Base-by-base conservation (phyloP, 352 stramenopile genomes). In the Halophytophthora polymorphica region DNA sequence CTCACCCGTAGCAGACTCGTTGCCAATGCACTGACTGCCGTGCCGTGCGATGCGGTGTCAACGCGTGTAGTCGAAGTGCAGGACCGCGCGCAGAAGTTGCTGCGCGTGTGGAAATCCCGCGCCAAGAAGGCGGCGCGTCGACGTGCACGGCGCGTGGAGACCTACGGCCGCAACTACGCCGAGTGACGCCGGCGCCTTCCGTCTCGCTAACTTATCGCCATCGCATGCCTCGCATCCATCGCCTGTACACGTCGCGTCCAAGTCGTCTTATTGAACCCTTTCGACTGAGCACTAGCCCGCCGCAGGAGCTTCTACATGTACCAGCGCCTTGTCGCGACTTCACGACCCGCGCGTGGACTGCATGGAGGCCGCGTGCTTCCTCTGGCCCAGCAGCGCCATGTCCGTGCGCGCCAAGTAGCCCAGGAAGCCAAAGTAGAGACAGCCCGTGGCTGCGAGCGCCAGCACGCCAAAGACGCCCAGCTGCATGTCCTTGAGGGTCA, bases 341-440 rank as follows among this genome's bases (percentile, higher is more conserved):
- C 5, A 6, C 6, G 28, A 34, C 11, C 29, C 28, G 14, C 44
- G 31, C n/a, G n/a, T n/a, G n/a, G n/a, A n/a, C n/a, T n/a, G n/a
- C 21, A 41, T 61, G 19, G 61, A 65, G 0, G 56, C 42, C 29
- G 52, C 58, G 14, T 49, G 58, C 45, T 40, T 49, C 2, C 50
- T 47, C 44, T 63, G 56, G 46, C 53, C 50, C 0, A 40, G 55
- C 14, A 61, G 21, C n/a, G 45, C 60, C 62, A 62, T 66, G 14
- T 88, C 73, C n/a, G 59, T 53, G 35, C 69, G 60, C 21, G 84
- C 60, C 18, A 93, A 60, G 39, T 85, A 91, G 4, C 56, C 69
- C n/a, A 91, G 56, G 61, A 93, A 90, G 19, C 66, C 77, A 43
- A 93, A 86, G 54, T 93, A 90, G 18, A 71, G 59, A 11, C 50